A percentile compares a stretch with the other conserved stretches of the same genome.
Evolutionary conservation across 805 yeast species (phyloP).

Genomic region (Metschnikowia kunwiensis): DNA sequence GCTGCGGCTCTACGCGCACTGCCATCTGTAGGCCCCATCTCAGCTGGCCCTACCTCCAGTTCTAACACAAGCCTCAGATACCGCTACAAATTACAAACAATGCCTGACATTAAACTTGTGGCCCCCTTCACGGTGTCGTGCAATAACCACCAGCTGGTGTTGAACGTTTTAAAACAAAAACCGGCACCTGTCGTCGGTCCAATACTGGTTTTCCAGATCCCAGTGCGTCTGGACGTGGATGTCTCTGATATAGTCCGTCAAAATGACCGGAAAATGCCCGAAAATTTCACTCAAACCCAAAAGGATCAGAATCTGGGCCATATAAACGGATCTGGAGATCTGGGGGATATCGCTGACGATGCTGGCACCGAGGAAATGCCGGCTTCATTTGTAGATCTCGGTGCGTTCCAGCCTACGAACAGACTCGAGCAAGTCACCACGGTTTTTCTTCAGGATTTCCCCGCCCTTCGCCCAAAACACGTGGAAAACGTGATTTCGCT

Average conservation of each 20-base stretch:
- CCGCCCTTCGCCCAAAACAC: slow-evolving; percentile 24
- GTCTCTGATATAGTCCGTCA: slow-evolving; percentile 8
- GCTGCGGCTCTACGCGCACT: too few species aligned
- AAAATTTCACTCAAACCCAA: too few species aligned
- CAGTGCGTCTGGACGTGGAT: slow-evolving; percentile 11
- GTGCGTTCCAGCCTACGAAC: slow-evolving; percentile 29
- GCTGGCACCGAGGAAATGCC: slow-evolving; percentile 17
- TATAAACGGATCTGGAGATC: too few species aligned
- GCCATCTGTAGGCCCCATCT: too few species aligned
- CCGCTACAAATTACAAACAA: not conserved
- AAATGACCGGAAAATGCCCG: slow-evolving; percentile 9
- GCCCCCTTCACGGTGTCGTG: slow-evolving; percentile 11
- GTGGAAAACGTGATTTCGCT: slow-evolving; percentile 33
- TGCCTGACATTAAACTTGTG: slow-evolving; percentile 11
- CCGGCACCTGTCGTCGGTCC: slow-evolving; percentile 1
- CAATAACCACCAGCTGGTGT: slow-evolving; percentile 9
- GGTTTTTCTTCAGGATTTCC: slow-evolving; percentile 33
- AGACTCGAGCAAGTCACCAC: slow-evolving; percentile 36
- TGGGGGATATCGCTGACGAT: too few species aligned
- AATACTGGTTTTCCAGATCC: slow-evolving; percentile 9
- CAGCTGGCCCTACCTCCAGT: too few species aligned
- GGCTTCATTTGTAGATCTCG: slow-evolving; percentile 24
- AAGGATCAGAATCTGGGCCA: too few species aligned
- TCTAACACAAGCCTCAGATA: too few species aligned
- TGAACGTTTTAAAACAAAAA: slow-evolving; percentile 9